Evolutionary conservation across 768 basidiomycete genomes (phyloP).

Genomic region (Panus rudis): DNA sequence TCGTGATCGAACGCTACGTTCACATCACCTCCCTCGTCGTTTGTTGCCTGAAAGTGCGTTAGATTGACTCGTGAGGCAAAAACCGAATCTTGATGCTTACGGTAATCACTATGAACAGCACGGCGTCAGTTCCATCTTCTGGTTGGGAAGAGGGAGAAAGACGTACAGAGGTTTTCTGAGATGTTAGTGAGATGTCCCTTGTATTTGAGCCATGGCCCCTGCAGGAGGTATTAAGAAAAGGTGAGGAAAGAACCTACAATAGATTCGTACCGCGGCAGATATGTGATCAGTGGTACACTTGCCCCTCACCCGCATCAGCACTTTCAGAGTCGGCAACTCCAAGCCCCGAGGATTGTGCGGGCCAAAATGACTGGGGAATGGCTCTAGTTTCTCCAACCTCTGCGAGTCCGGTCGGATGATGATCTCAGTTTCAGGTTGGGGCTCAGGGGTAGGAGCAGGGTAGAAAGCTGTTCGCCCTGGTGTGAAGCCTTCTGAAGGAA

Average conservation of each 20-base stretch:
- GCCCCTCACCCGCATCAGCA: slow-evolving; percentile 88
- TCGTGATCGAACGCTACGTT: slow-evolving; percentile 86
- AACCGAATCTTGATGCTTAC: slow-evolving; percentile 25
- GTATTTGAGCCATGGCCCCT: slow-evolving; percentile 99
- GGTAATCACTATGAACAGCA: slow-evolving; percentile 63
- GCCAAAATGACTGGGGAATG: slow-evolving; percentile 77
- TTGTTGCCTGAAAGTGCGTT: slow-evolving; percentile 56
- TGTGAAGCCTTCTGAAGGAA: slow-evolving; percentile 79
- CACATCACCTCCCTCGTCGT: slow-evolving; percentile 91
- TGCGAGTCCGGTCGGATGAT: slow-evolving; percentile 74
- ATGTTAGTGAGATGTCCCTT: slow-evolving; percentile 96
- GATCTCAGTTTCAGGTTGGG: slow-evolving; percentile 70
- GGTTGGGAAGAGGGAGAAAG: not conserved
- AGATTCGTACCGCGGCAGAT: slow-evolving; percentile 72
- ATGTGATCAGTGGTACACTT: slow-evolving; percentile 99
- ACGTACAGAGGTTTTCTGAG: slow-evolving; percentile 87
- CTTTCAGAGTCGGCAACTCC: slow-evolving; percentile 78
- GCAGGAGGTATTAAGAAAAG: slow-evolving; percentile 5
- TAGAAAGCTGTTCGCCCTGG: slow-evolving; percentile 69
- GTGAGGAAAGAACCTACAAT: not conserved
- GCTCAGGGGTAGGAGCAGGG: slow-evolving; percentile 65
- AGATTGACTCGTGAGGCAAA: not conserved
- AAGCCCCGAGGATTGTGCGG: slow-evolving; percentile 39
- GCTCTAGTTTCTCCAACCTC: slow-evolving; percentile 78
- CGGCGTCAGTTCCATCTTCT: not conserved